phyloP scores from a whole-genome alignment of 1,139 yeast genomes.

The Debaryomyces robertsiae region DNA sequence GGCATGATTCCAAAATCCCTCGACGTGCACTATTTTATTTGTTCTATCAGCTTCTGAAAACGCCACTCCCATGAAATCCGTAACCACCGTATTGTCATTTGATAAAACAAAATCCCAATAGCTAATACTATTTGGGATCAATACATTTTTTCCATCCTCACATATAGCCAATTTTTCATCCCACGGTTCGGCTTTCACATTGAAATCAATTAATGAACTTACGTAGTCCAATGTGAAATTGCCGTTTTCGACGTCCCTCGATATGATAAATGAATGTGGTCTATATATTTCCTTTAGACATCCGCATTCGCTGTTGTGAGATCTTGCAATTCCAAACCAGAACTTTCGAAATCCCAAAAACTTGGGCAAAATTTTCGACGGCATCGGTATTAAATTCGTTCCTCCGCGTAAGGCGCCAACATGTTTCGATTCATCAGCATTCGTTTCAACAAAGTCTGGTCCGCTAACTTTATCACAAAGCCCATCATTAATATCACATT shows the following conservation, averaged over 20 bases:
- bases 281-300: conserved; percentile 21
- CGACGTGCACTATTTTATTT: conserved; percentile 20
- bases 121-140: conserved; percentile 26
- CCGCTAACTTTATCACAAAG: conserved; percentile 19
- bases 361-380: conserved; percentile 8
- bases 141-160: conserved; percentile 23
- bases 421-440: conserved; percentile 15
- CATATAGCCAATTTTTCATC: conserved; percentile 13
- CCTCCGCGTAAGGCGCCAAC: conserved; percentile 24
- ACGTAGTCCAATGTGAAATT: conserved; percentile 21
- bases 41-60: conserved; percentile 25
- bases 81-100: conserved; percentile 4
- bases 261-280: conserved; percentile 23
- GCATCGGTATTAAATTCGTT: conserved; percentile 18
- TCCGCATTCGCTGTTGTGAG: conserved; percentile 18
- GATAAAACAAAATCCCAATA: conserved; percentile 18
- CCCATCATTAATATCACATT: conserved; percentile 20
- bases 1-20: conserved; percentile 22
- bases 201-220: conserved; percentile 23
- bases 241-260: conserved; percentile 14
- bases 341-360: conserved; percentile 10
- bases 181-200: conserved; percentile 24
- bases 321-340: conserved; percentile 22
- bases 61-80: conserved; percentile 24
- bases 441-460: conserved; percentile 16